phyloP scores from a whole-genome alignment of 2,329 filamentous ascomycete species.

The Penicillium sp. region DNA sequence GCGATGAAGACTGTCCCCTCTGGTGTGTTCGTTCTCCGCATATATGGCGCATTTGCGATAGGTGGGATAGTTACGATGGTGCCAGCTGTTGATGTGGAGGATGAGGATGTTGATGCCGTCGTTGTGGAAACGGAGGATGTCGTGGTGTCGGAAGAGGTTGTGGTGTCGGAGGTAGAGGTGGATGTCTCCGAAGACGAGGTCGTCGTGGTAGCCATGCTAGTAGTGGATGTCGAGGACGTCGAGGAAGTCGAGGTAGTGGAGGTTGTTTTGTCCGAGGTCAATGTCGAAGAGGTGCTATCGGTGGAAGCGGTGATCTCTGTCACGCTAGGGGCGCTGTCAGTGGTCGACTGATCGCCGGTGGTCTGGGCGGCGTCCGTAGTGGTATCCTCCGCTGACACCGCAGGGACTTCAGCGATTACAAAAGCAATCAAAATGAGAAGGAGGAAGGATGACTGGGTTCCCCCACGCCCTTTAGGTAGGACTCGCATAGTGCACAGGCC shows the following conservation, averaged over 20 bases:
- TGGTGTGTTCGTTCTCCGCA: slow-evolving; percentile 78
- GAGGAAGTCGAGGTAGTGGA: slow-evolving; percentile 14
- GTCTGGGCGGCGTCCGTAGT: slow-evolving; percentile 21
- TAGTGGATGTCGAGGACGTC: slow-evolving; percentile 13
- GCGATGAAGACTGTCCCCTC: slow-evolving; percentile 96
- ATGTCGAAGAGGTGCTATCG: slow-evolving; percentile 19
- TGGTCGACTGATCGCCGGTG: slow-evolving; percentile 21
- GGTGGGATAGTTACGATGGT: slow-evolving; percentile 75
- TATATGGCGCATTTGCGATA: slow-evolving; percentile 79
- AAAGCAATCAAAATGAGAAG: slow-evolving; percentile 16
- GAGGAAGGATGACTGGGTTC: slow-evolving; percentile 13
- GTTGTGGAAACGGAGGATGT: slow-evolving; percentile 24
- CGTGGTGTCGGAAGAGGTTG: slow-evolving; percentile 22
- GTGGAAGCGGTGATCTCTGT: slow-evolving; percentile 21
- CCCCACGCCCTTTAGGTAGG: slow-evolving; percentile 12
- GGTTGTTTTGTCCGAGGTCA: slow-evolving; percentile 13
- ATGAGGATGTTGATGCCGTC: slow-evolving; percentile 43
- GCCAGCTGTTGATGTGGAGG: slow-evolving; percentile 54
- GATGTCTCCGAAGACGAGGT: slow-evolving; percentile 20
- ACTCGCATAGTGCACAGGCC: slow-evolving; percentile 17
- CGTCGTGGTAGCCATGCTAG: slow-evolving; percentile 18
- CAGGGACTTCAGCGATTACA: slow-evolving; percentile 15
- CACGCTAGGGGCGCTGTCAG: not conserved
- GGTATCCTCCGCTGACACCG: slow-evolving; percentile 16
- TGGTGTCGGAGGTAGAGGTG: slow-evolving; percentile 20